Evolutionary conservation across 2,329 filamentous ascomycete genomes (phyloP).

Genomic region (Colletotrichum euphorbiae): DNA sequence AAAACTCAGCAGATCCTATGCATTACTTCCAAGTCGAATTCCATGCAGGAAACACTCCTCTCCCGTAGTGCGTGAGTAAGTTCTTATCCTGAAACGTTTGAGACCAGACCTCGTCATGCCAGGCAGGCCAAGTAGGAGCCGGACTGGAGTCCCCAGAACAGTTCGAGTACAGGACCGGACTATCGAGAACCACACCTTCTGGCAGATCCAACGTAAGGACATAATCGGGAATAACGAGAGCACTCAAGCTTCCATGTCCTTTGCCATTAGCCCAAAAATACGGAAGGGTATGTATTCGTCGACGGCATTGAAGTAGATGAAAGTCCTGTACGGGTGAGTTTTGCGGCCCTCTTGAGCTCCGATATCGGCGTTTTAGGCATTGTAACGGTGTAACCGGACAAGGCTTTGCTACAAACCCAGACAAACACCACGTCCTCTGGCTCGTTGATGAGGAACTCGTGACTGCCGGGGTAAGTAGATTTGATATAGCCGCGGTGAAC

Average conservation of each 20-base stretch:
- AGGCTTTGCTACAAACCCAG: constrained; percentile 13
- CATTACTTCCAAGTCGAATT: too few species aligned
- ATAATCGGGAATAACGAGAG: neutral
- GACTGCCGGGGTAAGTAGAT: neutral
- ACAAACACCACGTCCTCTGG: constrained; percentile 16
- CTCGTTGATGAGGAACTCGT: constrained; percentile 2
- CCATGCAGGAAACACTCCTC: too few species aligned
- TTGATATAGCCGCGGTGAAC: constrained; percentile 29
- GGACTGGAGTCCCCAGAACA: neutral
- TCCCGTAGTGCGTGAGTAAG: too few species aligned
- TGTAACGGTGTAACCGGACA: constrained; percentile 18
- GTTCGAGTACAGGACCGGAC: neutral
- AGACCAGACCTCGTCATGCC: neutral
- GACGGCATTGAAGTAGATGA: constrained; percentile 3
- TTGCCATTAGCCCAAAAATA: constrained; percentile 23
- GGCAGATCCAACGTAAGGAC: neutral
- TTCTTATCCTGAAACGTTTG: too few species aligned
- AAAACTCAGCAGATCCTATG: too few species aligned
- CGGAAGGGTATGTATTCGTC: constrained; percentile 18
- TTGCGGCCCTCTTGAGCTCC: neutral
- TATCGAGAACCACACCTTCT: neutral
- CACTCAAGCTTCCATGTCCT: constrained; percentile 4
- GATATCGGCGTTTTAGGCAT: neutral
- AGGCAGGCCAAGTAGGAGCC: constrained; percentile 1
- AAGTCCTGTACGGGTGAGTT: neutral